Evolutionary conservation across 2,329 filamentous ascomycete species (phyloP), one percentile per base, ranked within the genome.

Genomic region (Simplicillium sp.): DNA sequence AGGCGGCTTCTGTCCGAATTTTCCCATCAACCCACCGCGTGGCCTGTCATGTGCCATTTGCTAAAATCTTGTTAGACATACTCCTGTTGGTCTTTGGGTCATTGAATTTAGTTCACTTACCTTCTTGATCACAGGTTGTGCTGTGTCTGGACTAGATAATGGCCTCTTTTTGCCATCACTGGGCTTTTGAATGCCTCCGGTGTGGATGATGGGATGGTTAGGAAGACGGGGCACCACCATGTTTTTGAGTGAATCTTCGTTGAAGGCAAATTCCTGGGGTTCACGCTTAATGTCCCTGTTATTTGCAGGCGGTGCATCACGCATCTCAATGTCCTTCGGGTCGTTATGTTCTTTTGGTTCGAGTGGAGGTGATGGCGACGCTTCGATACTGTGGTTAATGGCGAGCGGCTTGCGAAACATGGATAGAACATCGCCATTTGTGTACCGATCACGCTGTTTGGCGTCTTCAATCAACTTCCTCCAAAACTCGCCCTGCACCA

Each of bases 401-500:
- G 59, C 56, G 1, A 68, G 60, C 2, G 69, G 65, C 40, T 55
- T 67, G 25, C 64, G 61, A 25, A 79, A 65, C 57, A 74, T 59
- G 14, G 59, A 56, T 39, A 77, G 40, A 37, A 79, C 62, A 43
- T 78, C 66, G 6, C 75, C 89, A 34, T 77, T 72, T 0, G 86
- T 95, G 58, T 92, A 95, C 9, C 82, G 68, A 46, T 84, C 75
- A 54, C 92, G 77, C 15, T 65, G 60, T 52, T 80, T 80, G 6
- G 92, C 84, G 62, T 98, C 85, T 29, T 84, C 75, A 40, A 98
- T 87, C 34, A 98, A 72, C 48, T 82, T 82, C 46, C 75, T 80
- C 92, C 94, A 98, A 62, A 87, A 96, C 55, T 92, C 79, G 45
- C 92, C 92, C 55, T 94, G 84, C 17, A 83, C 70, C 39, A 98